phyloP scores from a whole-genome alignment of 129 eudicot genomes.

The Helichrysum umbraculigerum region DNA sequence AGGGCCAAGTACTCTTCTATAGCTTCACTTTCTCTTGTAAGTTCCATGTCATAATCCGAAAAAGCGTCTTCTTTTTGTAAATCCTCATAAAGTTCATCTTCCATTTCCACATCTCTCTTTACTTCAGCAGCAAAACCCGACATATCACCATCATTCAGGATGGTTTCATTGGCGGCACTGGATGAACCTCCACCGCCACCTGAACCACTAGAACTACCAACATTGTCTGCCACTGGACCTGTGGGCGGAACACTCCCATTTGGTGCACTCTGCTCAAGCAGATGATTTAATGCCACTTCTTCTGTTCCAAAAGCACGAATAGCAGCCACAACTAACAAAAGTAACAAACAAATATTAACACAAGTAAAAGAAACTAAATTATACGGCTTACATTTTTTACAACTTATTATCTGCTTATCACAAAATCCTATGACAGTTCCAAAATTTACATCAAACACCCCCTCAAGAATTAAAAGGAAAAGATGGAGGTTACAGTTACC shows the following conservation, averaged over 20 bases:
- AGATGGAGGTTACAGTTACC: slow-evolving; percentile 39
- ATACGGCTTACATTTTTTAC: no score
- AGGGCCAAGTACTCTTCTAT: slow-evolving; percentile 71
- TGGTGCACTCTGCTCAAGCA: slow-evolving; percentile 37
- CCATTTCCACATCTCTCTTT: slow-evolving; percentile 81
- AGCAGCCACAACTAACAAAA: slow-evolving; percentile 56
- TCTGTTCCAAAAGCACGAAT: slow-evolving; percentile 47
- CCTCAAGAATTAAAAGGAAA: not conserved
- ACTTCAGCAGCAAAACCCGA: slow-evolving; percentile 28
- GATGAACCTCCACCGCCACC: slow-evolving; percentile 27
- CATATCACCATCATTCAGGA: slow-evolving; percentile 23
- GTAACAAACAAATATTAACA: slow-evolving; percentile 13
- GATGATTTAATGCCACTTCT: slow-evolving; percentile 56
- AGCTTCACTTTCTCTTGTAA: slow-evolving; percentile 88
- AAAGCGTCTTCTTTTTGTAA: slow-evolving; percentile 62
- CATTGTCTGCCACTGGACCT: slow-evolving; percentile 22
- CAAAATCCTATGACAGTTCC: not conserved
- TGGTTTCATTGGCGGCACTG: slow-evolving; percentile 26
- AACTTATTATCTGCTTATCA: not conserved
- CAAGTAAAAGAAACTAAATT: no score
- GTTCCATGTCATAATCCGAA: slow-evolving; percentile 83
- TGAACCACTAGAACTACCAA: slow-evolving; percentile 28
- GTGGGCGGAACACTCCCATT: slow-evolving; percentile 25
- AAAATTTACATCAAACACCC: not conserved
- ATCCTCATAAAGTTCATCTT: slow-evolving; percentile 64